phyloP scores from a whole-genome alignment of 2,329 filamentous ascomycete genomes.

The Bipolaris victoriae region DNA sequence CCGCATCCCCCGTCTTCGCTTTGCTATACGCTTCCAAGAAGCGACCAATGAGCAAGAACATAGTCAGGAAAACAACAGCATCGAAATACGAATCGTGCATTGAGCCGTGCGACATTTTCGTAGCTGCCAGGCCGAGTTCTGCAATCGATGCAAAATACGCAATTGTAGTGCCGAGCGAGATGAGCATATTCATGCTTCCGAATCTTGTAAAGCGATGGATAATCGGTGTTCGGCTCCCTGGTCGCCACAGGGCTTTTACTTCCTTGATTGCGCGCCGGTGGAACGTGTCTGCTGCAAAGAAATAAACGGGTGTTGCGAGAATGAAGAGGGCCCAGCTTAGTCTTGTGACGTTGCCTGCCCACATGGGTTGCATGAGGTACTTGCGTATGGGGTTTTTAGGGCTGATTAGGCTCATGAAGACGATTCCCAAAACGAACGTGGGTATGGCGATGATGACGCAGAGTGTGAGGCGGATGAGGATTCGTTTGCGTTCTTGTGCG shows the following conservation, averaged over 20 bases:
- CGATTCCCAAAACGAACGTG: slow-evolving; percentile 84
- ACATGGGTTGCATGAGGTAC: slow-evolving; percentile 74
- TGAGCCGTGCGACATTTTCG: slow-evolving; percentile 43
- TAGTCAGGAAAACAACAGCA: slow-evolving; percentile 86
- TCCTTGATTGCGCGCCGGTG: slow-evolving; percentile 81
- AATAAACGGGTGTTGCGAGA: slow-evolving; percentile 83
- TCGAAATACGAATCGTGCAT: slow-evolving; percentile 74
- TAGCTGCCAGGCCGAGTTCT: slow-evolving; percentile 69
- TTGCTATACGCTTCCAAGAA: slow-evolving; percentile 90
- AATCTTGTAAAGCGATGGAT: slow-evolving; percentile 85
- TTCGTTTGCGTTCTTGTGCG: slow-evolving; percentile 69
- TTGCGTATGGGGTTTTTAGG: slow-evolving; percentile 62
- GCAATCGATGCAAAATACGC: slow-evolving; percentile 84
- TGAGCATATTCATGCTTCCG: slow-evolving; percentile 94
- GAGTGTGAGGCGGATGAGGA: slow-evolving; percentile 73
- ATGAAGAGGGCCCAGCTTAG: slow-evolving; percentile 81
- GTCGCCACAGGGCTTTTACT: slow-evolving; percentile 76
- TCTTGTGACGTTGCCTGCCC: slow-evolving; percentile 72
- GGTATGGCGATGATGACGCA: slow-evolving; percentile 76
- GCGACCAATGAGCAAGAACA: slow-evolving; percentile 79
- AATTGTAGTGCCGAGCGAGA: slow-evolving; percentile 85
- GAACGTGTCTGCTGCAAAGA: slow-evolving; percentile 85
- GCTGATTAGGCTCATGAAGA: slow-evolving; percentile 85
- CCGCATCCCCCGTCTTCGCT: slow-evolving; percentile 84
- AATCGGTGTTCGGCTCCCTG: slow-evolving; percentile 73